Conservation (phyloP, 1,139 yeast species). For the Sugiyamaella pinicola region DNA sequence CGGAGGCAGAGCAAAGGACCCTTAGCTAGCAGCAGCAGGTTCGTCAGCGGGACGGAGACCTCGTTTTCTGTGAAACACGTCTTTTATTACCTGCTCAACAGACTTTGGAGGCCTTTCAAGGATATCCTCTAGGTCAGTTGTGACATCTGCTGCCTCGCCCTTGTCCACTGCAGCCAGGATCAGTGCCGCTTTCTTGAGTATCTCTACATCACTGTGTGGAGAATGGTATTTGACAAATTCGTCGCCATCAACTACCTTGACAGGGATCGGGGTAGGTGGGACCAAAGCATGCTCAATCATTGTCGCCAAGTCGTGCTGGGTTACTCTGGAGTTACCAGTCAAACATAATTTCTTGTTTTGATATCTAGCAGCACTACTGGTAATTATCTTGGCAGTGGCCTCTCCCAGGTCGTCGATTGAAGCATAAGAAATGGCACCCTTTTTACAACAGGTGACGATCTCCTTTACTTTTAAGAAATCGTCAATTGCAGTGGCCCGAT, state of each 20-base stretch:
- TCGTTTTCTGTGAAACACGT: constrained; percentile 1
- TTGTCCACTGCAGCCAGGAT: constrained; percentile 13
- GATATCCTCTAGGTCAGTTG: constrained; percentile 2
- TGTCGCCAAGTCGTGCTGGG: constrained; percentile 5
- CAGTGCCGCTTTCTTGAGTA: constrained; percentile 9
- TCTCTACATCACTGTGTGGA: constrained; percentile 1
- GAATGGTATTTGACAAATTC: constrained; percentile 11
- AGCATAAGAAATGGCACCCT: constrained; percentile 14
- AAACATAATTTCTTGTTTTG: not conserved
- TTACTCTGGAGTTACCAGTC: constrained; percentile 3
- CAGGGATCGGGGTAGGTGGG: not conserved
- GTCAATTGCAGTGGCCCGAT: constrained; percentile 15
- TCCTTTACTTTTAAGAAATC: constrained; percentile 11
- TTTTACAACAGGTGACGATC: constrained; percentile 6
- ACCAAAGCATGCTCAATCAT: constrained; percentile 1
- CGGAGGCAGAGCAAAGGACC: not conserved
- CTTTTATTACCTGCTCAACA: constrained; percentile 5
- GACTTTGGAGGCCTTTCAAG: constrained; percentile 14
- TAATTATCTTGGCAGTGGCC: constrained; percentile 17
- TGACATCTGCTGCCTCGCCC: constrained; percentile 13
- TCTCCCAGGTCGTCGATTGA: constrained; percentile 20
- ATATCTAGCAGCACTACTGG: not conserved
- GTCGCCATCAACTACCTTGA: constrained; percentile 5
- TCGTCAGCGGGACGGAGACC: constrained; percentile 7
- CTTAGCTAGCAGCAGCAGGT: not conserved